Conservation (phyloP, 768 basidiomycete genomes). For the Trametes villosa region DNA sequence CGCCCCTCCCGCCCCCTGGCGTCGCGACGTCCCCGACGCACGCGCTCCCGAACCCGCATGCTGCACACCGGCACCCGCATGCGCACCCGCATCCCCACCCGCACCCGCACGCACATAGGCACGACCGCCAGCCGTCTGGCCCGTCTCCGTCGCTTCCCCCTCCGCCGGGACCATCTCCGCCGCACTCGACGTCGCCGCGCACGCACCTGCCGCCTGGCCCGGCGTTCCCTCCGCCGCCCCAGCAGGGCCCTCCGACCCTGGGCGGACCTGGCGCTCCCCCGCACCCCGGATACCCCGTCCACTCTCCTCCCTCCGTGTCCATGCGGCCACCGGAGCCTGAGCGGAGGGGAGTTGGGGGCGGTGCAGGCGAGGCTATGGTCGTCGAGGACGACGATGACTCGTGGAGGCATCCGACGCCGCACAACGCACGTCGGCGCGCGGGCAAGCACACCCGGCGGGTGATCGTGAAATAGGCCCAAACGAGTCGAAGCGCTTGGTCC, state of each 20-base stretch:
- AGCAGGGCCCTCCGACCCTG: constrained; percentile 37
- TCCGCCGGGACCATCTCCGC: constrained; percentile 7
- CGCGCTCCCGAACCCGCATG: background rate
- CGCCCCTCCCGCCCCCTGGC: background rate
- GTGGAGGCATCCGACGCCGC: constrained; percentile 75
- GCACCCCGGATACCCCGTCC: constrained; percentile 32
- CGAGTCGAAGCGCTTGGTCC: too few species aligned
- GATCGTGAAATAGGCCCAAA: constrained; percentile 47
- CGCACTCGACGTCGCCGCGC: constrained; percentile 25
- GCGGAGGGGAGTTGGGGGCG: constrained; percentile 11
- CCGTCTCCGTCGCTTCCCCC: constrained; percentile 14
- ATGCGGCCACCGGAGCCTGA: constrained; percentile 6
- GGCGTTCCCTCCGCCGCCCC: constrained; percentile 40
- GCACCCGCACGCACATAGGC: constrained; percentile 8
- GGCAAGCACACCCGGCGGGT: constrained; percentile 82
- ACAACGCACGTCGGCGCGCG: constrained; percentile 73
- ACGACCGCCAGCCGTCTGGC: constrained; percentile 5
- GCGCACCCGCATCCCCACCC: constrained; percentile 5
- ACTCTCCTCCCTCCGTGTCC: constrained; percentile 1
- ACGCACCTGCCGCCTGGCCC: constrained; percentile 2
- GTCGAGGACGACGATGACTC: constrained; percentile 66
- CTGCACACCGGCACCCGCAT: constrained; percentile 1
- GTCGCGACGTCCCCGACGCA: constrained; percentile 2
- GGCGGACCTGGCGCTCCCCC: constrained; percentile 31
- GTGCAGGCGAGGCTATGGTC: constrained; percentile 47